These are phyloP conservation scores for Phytopythium vexans DNA, from an alignment of 352 stramenopile species.

Conservation along the genomic window DNA sequence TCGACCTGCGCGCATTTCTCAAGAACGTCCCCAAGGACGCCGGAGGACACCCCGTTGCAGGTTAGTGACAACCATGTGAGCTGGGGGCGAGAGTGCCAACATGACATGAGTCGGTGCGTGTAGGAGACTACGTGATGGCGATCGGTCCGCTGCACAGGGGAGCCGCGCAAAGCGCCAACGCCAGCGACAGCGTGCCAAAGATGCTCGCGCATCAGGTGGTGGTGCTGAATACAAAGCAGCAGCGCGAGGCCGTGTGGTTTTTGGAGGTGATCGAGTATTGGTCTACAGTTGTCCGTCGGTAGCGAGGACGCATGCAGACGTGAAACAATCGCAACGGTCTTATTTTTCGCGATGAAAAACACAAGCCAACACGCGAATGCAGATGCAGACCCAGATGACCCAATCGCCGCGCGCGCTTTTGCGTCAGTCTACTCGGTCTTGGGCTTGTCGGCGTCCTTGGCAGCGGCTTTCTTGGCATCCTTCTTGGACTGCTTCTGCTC, in stretches of 20 bases:
- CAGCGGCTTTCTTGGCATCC: constrained; percentile 15
- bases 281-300: constrained; percentile 30
- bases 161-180: constrained; percentile 5
- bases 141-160: constrained; percentile 62
- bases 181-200: constrained; percentile 2
- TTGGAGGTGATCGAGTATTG: constrained; percentile 77
- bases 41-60: constrained; percentile 28
- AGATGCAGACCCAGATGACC: neutral
- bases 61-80: constrained; percentile 13
- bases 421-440: constrained; percentile 41
- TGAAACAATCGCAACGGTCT: neutral
- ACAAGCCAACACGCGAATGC: too few relatives aligned
- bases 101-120: neutral
- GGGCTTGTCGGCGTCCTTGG: constrained; percentile 21
- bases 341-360: too few relatives aligned
- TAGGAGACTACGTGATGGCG: constrained; percentile 74
- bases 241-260: constrained; percentile 66
- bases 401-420: constrained; percentile 8
- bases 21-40: constrained; percentile 56
- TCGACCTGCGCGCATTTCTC: constrained; percentile 63
- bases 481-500: constrained; percentile 27
- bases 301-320: neutral
- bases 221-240: constrained; percentile 43
- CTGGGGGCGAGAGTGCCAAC: neutral
- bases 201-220: constrained; percentile 65